Evolutionary conservation across 139 green algal genomes (phyloP).

Genomic region (Zygnema circumcarinatum): DNA sequence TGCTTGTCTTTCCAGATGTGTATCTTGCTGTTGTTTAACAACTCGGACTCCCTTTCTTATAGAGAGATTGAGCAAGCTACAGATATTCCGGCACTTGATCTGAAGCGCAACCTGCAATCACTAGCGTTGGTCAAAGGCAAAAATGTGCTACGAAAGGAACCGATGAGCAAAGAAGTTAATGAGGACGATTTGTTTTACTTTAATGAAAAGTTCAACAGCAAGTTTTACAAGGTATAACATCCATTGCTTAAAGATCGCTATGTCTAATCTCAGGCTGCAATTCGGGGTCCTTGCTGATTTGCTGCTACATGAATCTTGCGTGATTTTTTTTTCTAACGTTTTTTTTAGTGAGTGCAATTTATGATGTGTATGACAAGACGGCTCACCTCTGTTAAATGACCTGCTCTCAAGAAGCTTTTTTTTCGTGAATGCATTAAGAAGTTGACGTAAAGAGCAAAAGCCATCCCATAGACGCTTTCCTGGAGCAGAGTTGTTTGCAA

Average conservation of each 20-base stretch:
- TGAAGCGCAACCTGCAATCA: constrained; percentile 88
- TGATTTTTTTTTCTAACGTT: too few relatives aligned
- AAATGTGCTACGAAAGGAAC: constrained; percentile 90
- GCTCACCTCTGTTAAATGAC: too few relatives aligned
- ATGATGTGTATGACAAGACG: too few relatives aligned
- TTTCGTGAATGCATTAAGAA: too few relatives aligned
- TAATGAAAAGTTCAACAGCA: constrained; percentile 86
- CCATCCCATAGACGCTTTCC: too few relatives aligned
- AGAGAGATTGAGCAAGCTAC: constrained; percentile 76
- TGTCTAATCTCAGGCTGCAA: too few relatives aligned
- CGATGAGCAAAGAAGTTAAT: constrained; percentile 82
- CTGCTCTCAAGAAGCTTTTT: too few relatives aligned
- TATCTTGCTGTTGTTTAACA: constrained; percentile 97
- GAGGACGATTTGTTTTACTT: constrained; percentile 87
- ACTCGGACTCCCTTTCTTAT: constrained; percentile 72
- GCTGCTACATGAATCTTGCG: constrained; percentile 6
- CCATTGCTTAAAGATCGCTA: too few relatives aligned
- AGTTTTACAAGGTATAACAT: constrained; percentile 80
- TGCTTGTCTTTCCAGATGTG: constrained; percentile 68
- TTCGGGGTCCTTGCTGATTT: too few relatives aligned
- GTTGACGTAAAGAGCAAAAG: too few relatives aligned
- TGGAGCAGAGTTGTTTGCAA: too few relatives aligned
- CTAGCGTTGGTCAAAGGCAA: constrained; percentile 91
- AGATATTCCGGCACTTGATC: constrained; percentile 80
- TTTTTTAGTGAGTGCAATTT: too few relatives aligned